Base-by-base conservation (phyloP, 139 green algal species). In the Coccomyxa sp. region DNA sequence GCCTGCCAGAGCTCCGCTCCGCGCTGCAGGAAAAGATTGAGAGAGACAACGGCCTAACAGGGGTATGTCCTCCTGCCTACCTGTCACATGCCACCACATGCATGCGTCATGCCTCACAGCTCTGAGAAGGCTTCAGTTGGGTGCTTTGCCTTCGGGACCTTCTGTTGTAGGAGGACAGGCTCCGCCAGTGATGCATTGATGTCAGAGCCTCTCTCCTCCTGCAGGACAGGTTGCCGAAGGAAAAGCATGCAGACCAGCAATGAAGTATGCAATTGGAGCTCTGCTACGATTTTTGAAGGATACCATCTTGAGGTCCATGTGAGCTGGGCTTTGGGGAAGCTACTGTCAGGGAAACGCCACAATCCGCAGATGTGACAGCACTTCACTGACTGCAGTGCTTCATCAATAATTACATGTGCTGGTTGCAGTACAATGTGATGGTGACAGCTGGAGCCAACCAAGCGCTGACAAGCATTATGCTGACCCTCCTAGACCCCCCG, bases 391-490 rank as follows among this genome's bases (percentile, higher is more conserved):
- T 36, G 14, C 68, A 0, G 12, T 18, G 16, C 29, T 68, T 2
- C 27, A 38, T 34, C 39, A 36, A 8, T n/a, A n/a, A n/a, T n/a
- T n/a, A n/a, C n/a, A n/a, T n/a, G n/a, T n/a, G n/a, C n/a, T 54
- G 31, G 24, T 29, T 70, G 55, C 85, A 94, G 88, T 93, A 92
- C 35, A 87, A 95, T 33, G 92, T 98, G 16, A 96, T 97, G 84
- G 92, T 98, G 8, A 98, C 95, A 7, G 84, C 91, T 7, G 95
- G 95, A 7, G 95, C 95, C 76, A 97, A 96, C 71, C 95, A 98
- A 85, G 92, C 88, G 24, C 98, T 98, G 70, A 83, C 89, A 7
- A 98, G 98, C 82, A 76, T 95, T 10, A 86, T 98, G 72, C 80
- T 98, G 18, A 82, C 91, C 0, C 82, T 97, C 50, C 82, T 85